These are phyloP conservation scores for Epichloe coenophiala DNA, from an alignment of 2,329 filamentous ascomycete genomes.

Conservation along the genomic window DNA sequence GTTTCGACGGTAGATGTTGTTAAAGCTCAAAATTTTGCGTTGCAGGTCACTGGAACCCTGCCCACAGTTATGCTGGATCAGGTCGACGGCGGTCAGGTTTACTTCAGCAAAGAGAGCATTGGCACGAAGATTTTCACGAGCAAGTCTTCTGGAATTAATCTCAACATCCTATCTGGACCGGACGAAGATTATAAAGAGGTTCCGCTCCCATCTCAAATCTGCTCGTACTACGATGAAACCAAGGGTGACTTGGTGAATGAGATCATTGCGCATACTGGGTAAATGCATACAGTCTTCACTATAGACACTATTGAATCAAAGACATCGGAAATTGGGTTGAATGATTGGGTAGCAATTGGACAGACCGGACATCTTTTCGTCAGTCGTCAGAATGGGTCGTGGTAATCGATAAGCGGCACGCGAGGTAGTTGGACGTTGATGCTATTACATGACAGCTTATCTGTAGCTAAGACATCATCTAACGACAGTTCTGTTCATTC, in stretches of 20 bases:
- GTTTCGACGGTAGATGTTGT: conserved; percentile 90
- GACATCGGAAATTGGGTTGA: neutral
- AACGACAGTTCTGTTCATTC: neutral
- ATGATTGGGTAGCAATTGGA: neutral
- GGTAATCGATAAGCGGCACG: neutral
- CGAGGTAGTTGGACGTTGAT: neutral
- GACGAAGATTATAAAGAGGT: conserved; percentile 79
- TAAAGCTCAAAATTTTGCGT: conserved; percentile 84
- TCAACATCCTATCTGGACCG: conserved; percentile 60
- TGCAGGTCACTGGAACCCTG: conserved; percentile 78
- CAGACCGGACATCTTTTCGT: neutral
- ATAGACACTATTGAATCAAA: neutral
- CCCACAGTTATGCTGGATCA: conserved; percentile 88
- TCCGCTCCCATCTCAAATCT: conserved; percentile 79
- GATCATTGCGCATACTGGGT: conserved; percentile 91
- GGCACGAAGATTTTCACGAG: conserved; percentile 75
- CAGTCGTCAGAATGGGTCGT: neutral
- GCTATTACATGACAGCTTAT: neutral
- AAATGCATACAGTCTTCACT: conserved; percentile 10
- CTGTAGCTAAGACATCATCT: neutral
- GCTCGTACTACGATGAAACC: conserved; percentile 54
- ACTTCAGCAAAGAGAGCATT: conserved; percentile 68
- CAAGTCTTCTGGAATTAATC: conserved; percentile 77
- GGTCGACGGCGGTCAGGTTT: conserved; percentile 79
- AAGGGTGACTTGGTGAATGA: conserved; percentile 73